Evolutionary conservation across 805 yeast genomes (phyloP).

Genomic region (Candida ovalis): DNA sequence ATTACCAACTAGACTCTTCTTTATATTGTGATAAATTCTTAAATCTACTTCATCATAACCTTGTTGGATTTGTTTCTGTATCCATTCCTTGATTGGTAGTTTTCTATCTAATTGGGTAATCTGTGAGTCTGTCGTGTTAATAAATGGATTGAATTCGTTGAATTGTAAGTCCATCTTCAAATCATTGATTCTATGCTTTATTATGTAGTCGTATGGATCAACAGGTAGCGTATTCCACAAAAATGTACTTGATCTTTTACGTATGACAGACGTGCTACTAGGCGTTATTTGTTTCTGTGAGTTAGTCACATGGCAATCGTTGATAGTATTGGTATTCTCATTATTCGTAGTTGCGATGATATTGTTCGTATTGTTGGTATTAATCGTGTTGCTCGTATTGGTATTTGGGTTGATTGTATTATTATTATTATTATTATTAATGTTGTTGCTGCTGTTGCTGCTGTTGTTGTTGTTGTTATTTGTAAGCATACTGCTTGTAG

Average conservation of each 20-base stretch:
- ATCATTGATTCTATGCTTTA: constrained; percentile 20
- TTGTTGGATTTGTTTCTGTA: constrained; percentile 9
- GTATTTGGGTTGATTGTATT: too few relatives aligned
- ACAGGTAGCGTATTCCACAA: constrained; percentile 24
- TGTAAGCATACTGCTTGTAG: constrained; percentile 15
- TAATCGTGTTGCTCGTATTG: too few relatives aligned
- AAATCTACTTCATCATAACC: constrained; percentile 15
- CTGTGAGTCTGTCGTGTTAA: constrained; percentile 1
- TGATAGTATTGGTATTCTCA: too few relatives aligned
- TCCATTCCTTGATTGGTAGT: constrained; percentile 2
- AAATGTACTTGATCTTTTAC: constrained; percentile 29
- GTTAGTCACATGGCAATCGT: background rate
- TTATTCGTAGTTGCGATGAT: too few relatives aligned
- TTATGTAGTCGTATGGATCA: constrained; percentile 38
- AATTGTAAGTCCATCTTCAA: constrained; percentile 21
- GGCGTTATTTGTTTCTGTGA: background rate
- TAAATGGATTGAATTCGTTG: constrained; percentile 22
- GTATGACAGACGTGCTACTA: constrained; percentile 1
- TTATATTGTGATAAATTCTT: constrained; percentile 11
- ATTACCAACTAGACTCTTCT: constrained; percentile 11
- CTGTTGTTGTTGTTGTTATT: constrained; percentile 9
- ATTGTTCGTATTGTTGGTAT: too few relatives aligned
- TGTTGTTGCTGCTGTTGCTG: constrained; percentile 7
- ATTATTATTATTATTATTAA: background rate
- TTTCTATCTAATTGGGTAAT: background rate